Percentiles rank a stretch among this genome's conserved stretches.
Evolutionary conservation across 108 stramenopile genomes (phyloP).

Genomic region (Aureococcus anophagefferens): DNA sequence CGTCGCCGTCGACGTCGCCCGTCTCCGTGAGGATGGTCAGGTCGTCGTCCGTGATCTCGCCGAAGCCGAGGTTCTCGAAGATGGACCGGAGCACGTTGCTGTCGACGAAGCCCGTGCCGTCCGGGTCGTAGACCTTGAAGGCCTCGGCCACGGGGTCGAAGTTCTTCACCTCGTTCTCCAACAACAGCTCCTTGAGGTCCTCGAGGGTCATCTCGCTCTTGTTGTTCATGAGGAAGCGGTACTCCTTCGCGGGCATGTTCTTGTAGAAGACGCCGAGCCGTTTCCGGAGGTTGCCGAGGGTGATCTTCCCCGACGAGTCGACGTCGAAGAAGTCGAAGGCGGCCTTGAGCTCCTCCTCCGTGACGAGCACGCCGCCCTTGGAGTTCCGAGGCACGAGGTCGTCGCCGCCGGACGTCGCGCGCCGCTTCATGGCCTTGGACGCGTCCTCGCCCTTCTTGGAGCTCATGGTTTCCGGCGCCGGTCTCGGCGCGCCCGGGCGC

Average conservation of each 20-base stretch:
- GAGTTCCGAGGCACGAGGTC: conserved; percentile 21
- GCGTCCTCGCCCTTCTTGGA: too few species aligned
- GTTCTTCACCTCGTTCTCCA: conserved; percentile 47
- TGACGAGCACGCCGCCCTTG: conserved; percentile 41
- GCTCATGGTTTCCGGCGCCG: too few species aligned
- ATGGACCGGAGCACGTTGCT: conserved; percentile 21
- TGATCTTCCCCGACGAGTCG: conserved; percentile 28
- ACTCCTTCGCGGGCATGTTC: conserved; percentile 39
- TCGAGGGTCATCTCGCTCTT: conserved; percentile 42
- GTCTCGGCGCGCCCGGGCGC: too few species aligned
- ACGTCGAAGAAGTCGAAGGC: conserved; percentile 46
- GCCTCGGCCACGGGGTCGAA: conserved; percentile 51
- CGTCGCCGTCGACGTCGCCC: conserved; percentile 45
- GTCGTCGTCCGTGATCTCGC: conserved; percentile 42
- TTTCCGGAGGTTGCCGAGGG: conserved; percentile 28
- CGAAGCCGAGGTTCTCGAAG: conserved; percentile 44
- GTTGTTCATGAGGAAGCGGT: conserved; percentile 47
- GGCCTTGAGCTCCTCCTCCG: conserved; percentile 27
- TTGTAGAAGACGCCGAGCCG: conserved; percentile 37
- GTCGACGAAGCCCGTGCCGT: conserved; percentile 34
- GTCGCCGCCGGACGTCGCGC: too few species aligned
- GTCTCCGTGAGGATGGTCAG: conserved; percentile 39
- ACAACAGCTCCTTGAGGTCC: conserved; percentile 37
- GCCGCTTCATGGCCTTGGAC: too few species aligned
- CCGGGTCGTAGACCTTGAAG: conserved; percentile 44